Evolutionary conservation across 345 rosid species (phyloP), one percentile per base, ranked within the genome.

Genomic region (Kernera saxatilis): DNA sequence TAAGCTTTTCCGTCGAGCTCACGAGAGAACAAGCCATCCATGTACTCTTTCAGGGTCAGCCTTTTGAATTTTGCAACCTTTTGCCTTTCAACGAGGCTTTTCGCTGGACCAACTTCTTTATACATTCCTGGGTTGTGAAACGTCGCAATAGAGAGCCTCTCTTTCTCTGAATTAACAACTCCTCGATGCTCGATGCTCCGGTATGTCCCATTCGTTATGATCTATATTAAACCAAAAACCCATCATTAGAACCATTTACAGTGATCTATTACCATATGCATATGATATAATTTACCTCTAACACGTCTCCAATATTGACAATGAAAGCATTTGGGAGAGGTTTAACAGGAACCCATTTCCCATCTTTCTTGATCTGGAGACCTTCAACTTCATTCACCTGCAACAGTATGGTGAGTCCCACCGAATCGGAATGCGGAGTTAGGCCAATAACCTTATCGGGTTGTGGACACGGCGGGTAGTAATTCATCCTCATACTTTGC

Each of bases 401-500:
- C 69, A 82, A 66, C 10, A 86, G 80, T 55, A 88, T 14, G 58
- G 88, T 88, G 75, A 88, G 62, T 22, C 86, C 87, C 0, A 50
- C 55, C 0, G 82, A 51, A 25, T 86, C 89, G 0, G 85, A 86
- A 76, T 88, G 91, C 2, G 88, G 73, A 8, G 74, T 71, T 12
- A 84, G 32, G 25, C 93, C 88, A 0, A 81, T 74, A 22, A 80
- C 77, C 3, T 52, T 58, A 19, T 86, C 82, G 0, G 93, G 91
- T 15, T 83, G 72, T 0, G 94, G 94, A 58, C 91, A 88, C 2
- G 85, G 84, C 0, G 94, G 91, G 40, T 84, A 88, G 69, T 80
- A 88, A 43, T 86, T 86, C 57, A 86, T 80, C 67, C 88, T 84
- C 59, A 88, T 58, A 32, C 14, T 3, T 36, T 81, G 86, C 22